Evolutionary conservation across 768 basidiomycete genomes (phyloP).

Genomic region (Mycena pura): DNA sequence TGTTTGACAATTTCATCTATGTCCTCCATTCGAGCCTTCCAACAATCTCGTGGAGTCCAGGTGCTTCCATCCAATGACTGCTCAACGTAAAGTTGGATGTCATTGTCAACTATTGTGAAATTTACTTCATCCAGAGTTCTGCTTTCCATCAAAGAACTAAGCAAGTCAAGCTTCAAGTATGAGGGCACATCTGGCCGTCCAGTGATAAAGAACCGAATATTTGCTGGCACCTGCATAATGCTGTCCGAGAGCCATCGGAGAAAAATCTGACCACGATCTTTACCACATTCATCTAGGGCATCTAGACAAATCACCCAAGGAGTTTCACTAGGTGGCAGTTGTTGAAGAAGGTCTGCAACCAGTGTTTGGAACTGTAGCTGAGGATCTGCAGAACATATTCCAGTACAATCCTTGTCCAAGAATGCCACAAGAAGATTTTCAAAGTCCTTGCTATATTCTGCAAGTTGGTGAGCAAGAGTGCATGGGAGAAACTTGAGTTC

Average conservation of each 20-base stretch:
- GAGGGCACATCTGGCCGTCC: too few species aligned
- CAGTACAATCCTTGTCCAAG: neutral
- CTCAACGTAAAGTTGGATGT: too few species aligned
- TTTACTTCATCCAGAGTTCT: too few species aligned
- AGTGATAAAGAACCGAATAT: too few species aligned
- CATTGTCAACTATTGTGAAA: too few species aligned
- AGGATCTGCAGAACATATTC: neutral
- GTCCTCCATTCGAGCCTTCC: too few species aligned
- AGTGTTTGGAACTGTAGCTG: constrained; percentile 4
- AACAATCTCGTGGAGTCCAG: too few species aligned
- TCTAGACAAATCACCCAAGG: constrained; percentile 1
- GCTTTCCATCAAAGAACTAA: too few species aligned
- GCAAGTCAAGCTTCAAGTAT: too few species aligned
- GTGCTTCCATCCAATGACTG: too few species aligned
- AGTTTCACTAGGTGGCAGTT: neutral
- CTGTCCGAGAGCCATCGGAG: constrained; percentile 4
- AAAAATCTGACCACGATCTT: neutral
- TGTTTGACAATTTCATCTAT: too few species aligned
- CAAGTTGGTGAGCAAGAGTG: neutral
- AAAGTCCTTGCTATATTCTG: neutral
- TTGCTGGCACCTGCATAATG: too few species aligned
- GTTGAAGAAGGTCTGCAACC: neutral
- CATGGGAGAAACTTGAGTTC: neutral
- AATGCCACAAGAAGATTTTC: neutral
- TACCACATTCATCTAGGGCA: constrained; percentile 11